Evolutionary conservation across 2,329 filamentous ascomycete species (phyloP).

Genomic region (Mycocentrospora acerina): DNA sequence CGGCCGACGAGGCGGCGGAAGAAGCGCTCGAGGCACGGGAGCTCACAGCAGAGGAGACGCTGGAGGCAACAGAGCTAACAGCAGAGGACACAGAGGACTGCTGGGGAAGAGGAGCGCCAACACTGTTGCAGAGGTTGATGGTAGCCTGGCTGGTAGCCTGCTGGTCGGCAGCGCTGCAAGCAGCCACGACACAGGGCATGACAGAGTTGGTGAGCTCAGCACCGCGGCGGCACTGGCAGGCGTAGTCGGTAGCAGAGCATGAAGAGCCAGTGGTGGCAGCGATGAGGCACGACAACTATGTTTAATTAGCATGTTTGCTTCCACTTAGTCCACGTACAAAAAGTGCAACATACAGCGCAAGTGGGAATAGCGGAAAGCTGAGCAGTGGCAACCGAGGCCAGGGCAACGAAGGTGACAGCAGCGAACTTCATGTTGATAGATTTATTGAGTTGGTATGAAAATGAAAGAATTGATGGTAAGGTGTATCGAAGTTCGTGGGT

Average conservation of each 20-base stretch:
- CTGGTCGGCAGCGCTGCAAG: constrained; percentile 45
- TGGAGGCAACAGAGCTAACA: constrained; percentile 1
- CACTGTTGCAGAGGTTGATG: constrained; percentile 15
- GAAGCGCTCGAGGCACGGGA: constrained; percentile 8
- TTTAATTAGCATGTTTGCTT: constrained; percentile 16
- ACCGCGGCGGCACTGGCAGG: constrained; percentile 47
- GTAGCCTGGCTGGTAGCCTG: constrained; percentile 11
- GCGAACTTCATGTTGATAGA: constrained; percentile 42
- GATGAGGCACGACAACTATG: constrained; percentile 51
- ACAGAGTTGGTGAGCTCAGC: constrained; percentile 43
- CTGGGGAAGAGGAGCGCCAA: constrained; percentile 8
- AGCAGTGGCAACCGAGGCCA: constrained; percentile 48
- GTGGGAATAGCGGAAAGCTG: constrained; percentile 49
- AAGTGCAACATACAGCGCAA: constrained; percentile 52
- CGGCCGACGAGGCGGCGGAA: constrained; percentile 13
- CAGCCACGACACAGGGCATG: constrained; percentile 50
- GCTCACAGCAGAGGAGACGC: constrained; percentile 2
- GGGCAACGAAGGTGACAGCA: constrained; percentile 42
- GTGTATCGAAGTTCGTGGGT: constrained; percentile 14
- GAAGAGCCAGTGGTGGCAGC: constrained; percentile 45
- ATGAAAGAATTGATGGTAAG: constrained; percentile 12
- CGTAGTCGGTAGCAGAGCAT: constrained; percentile 53
- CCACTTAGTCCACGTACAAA: no score
- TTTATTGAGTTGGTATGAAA: constrained; percentile 12
- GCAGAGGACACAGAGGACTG: constrained; percentile 7